These are phyloP conservation scores for Penicillium pancosmium DNA, from an alignment of 495 filamentous ascomycete genomes.

Conservation along the genomic window DNA sequence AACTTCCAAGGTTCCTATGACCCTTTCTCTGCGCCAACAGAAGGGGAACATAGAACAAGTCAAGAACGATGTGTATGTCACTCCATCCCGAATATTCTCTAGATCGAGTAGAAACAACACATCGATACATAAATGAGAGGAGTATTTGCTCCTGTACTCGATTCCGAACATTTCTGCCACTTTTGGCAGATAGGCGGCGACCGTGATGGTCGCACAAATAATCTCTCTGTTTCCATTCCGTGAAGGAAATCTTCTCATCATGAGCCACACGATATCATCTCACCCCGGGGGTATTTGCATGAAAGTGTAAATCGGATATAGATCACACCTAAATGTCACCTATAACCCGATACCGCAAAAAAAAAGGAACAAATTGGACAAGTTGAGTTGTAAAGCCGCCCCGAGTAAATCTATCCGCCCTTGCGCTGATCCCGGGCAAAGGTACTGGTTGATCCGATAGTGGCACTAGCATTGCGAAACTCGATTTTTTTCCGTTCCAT, in stretches of 20 bases:
- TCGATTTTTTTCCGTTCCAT: conserved; percentile 57
- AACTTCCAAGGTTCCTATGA: not conserved
- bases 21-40: not conserved
- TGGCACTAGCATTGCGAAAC: conserved; percentile 47
- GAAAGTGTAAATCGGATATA: conserved; percentile 12
- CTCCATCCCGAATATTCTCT: not conserved
- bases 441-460: conserved; percentile 41
- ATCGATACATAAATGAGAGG: conserved; percentile 1
- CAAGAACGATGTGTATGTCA: not conserved
- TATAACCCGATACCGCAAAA: not conserved
- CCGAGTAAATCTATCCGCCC: conserved; percentile 23
- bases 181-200: conserved; percentile 1
- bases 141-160: conserved; percentile 5
- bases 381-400: not conserved
- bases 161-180: not conserved
- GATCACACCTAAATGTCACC: conserved; percentile 6
- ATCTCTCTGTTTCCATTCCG: not conserved
- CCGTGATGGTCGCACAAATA: not conserved
- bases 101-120: not conserved
- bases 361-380: not conserved
- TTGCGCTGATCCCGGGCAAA: conserved; percentile 39
- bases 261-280: conserved; percentile 4
- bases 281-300: conserved; percentile 26
- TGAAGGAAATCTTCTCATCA: conserved; percentile 3
- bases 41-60: not conserved